These are phyloP conservation scores for Miamiensis avidus DNA, from an alignment of 169 alveolate genomes.

Conservation along the genomic window DNA sequence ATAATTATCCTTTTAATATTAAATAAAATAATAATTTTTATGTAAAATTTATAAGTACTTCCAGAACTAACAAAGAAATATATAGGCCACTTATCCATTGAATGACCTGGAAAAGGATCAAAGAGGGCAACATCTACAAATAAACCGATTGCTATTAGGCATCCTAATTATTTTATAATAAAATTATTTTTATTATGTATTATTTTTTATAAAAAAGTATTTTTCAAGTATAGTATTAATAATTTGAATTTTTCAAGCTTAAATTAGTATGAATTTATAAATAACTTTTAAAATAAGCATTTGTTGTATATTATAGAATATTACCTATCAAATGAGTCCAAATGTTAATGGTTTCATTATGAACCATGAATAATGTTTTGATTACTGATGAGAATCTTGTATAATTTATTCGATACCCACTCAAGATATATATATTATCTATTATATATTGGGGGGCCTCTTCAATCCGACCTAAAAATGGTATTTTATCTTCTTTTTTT, in stretches of 20 bases:
- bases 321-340: constrained; percentile 80
- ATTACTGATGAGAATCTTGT: constrained; percentile 39
- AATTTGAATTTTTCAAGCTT: too few species aligned
- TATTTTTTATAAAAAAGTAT: background rate
- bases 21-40: too few species aligned
- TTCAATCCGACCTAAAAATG: constrained; percentile 5
- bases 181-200: background rate
- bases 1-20: background rate
- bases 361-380: constrained; percentile 67
- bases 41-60: background rate
- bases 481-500: background rate
- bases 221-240: too few species aligned
- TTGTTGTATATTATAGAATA: constrained; percentile 27
- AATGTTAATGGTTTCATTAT: constrained; percentile 76
- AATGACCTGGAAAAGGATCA: background rate
- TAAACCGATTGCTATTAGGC: background rate
- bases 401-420: constrained; percentile 70
- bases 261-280: too few species aligned
- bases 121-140: background rate
- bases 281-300: background rate
- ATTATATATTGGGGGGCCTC: constrained; percentile 56
- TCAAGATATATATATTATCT: constrained; percentile 67
- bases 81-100: background rate
- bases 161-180: background rate
- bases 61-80: background rate